These are phyloP conservation scores for Rhizopus delemar DNA, from an alignment of 371 early-diverging fungal species.

Conservation along the genomic window DNA sequence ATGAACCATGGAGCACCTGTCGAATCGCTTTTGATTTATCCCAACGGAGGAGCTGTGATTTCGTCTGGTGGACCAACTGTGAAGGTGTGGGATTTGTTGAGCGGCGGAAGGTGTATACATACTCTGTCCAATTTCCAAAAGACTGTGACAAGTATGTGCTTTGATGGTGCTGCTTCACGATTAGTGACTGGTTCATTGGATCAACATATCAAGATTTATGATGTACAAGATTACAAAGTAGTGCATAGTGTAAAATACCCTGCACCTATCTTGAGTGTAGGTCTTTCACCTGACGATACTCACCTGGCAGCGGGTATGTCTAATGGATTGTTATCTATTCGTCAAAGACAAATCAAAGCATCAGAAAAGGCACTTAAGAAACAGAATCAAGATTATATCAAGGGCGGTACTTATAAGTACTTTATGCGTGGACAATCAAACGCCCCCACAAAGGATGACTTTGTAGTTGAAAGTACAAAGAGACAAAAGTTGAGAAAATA, in stretches of 20 bases:
- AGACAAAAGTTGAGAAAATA: conserved; percentile 68
- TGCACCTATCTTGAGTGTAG: conserved; percentile 86
- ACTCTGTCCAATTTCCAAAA: conserved; percentile 90
- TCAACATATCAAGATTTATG: conserved; percentile 92
- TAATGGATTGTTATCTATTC: conserved; percentile 85
- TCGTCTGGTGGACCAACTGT: conserved; percentile 80
- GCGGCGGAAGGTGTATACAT: conserved; percentile 78
- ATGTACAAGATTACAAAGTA: conserved; percentile 82
- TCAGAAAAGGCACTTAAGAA: conserved; percentile 59
- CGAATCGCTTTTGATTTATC: conserved; percentile 83
- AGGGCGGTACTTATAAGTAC: conserved; percentile 66
- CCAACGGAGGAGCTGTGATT: conserved; percentile 80
- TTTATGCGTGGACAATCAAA: conserved; percentile 68
- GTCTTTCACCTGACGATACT: conserved; percentile 84
- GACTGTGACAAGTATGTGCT: conserved; percentile 85
- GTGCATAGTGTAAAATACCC: conserved; percentile 87
- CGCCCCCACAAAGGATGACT: conserved; percentile 60
- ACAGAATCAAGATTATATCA: conserved; percentile 45
- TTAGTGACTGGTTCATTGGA: conserved; percentile 91
- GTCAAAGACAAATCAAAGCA: conserved; percentile 68
- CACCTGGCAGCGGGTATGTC: conserved; percentile 92
- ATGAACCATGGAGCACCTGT: conserved; percentile 88
- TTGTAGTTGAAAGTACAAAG: conserved; percentile 67
- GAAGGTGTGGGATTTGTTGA: conserved; percentile 86
- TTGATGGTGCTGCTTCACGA: conserved; percentile 75